Evolutionary conservation across 805 yeast species (phyloP), one percentile per base, ranked within the genome.

Genomic region (Pichia exigua): DNA sequence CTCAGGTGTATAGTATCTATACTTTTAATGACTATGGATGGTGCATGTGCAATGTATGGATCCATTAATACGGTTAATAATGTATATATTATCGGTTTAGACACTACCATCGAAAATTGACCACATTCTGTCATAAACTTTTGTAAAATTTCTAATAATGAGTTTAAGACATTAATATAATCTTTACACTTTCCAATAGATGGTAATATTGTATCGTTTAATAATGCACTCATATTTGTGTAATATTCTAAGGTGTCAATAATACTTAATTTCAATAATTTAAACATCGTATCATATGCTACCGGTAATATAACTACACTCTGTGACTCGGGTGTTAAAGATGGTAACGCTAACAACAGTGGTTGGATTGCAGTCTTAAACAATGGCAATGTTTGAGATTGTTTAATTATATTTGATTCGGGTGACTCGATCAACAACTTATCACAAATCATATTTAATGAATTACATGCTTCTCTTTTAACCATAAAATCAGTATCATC

Each of bases 401-500:
- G 55, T 1, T 48, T 46, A 9, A 66, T 46, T 18, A 65, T 58
- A 53, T 63, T 61, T 1, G 41, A 45, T 4, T 22, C 4, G 3
- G 20, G 4, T 18, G 22, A 20, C 21, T 27, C 41, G 3, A 21
- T 24, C 11, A 54, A 17, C 1, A 66, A 28, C 9, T 10, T 18
- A 4, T 41, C 22, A 24, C 62, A 46, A 11, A 57, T 32, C 9
- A 42, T 38, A 17, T 40, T 20, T 10, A 54, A 38, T 6, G 44
- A 41, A 4, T 47, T n/a, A 39, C 61, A 56, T 1, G 64, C 65
- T 21, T 55, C 60, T 8, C 57, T 40, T 45, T 63, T 62, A 17
- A 66, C 57, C 20, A 62, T 30, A 3, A 54, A 46, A 26, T 66
- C 64, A 3, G 68, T 42, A 24, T 65, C 67, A 48, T 67, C 70